These are phyloP conservation scores for Coccomyxa subellipsoidea DNA, from an alignment of 163 green algal genomes.

Conservation along the genomic window DNA sequence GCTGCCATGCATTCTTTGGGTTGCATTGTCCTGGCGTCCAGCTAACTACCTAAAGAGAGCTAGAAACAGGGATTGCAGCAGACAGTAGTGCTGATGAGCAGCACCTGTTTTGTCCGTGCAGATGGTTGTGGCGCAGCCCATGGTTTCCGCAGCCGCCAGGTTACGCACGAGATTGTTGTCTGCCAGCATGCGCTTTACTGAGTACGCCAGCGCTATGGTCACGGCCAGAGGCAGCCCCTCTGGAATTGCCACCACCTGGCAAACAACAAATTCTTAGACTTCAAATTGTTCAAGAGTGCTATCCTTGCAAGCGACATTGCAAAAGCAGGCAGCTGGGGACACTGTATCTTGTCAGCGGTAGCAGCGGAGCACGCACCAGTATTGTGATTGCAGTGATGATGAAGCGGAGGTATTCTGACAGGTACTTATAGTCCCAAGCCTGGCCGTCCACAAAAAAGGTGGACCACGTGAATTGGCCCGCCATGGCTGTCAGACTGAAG, in stretches of 20 bases:
- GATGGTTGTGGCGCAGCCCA: slow-evolving; percentile 84
- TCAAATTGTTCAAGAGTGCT: background rate
- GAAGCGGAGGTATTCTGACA: slow-evolving; percentile 63
- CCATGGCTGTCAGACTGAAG: slow-evolving; percentile 35
- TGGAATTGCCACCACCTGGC: slow-evolving; percentile 78
- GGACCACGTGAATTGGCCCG: slow-evolving; percentile 41
- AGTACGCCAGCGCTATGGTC: slow-evolving; percentile 85
- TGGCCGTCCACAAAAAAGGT: slow-evolving; percentile 40
- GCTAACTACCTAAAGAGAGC: background rate
- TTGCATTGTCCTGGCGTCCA: background rate
- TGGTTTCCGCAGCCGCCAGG: slow-evolving; percentile 82
- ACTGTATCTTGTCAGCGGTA: too few relatives aligned
- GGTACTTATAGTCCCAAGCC: slow-evolving; percentile 47
- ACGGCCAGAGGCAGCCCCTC: slow-evolving; percentile 90
- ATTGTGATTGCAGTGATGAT: slow-evolving; percentile 85
- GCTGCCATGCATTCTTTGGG: too few relatives aligned
- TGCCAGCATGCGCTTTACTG: slow-evolving; percentile 79
- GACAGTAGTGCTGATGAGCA: background rate
- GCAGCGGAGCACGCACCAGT: slow-evolving; percentile 64
- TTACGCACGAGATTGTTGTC: slow-evolving; percentile 87
- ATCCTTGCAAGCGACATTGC: too few relatives aligned
- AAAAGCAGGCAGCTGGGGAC: too few relatives aligned
- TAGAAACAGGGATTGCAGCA: background rate
- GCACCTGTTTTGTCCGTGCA: slow-evolving; percentile 85
- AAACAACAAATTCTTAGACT: background rate